Evolutionary conservation across 2,329 filamentous ascomycete species (phyloP).

Genomic region (Hypoxylon sp.): DNA sequence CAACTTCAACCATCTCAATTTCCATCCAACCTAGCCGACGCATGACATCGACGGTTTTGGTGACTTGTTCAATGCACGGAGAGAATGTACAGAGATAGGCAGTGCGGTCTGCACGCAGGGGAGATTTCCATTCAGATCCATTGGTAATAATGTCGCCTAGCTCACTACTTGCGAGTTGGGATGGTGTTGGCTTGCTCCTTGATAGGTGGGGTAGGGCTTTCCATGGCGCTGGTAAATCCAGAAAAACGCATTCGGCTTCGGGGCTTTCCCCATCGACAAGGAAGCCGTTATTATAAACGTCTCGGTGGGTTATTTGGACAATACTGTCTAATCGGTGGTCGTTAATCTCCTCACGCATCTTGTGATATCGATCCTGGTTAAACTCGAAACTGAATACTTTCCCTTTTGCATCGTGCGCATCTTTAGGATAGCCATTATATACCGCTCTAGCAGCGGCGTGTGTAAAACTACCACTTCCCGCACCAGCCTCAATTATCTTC

Average conservation of each 20-base stretch:
- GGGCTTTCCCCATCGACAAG: constrained; percentile 72
- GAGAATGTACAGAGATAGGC: constrained; percentile 94
- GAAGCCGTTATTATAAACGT: constrained; percentile 85
- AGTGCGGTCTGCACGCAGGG: constrained; percentile 79
- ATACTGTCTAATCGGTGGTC: constrained; percentile 76
- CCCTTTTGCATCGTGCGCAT: constrained; percentile 66
- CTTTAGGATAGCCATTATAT: constrained; percentile 77
- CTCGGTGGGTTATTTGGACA: constrained; percentile 81
- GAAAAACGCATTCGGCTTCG: constrained; percentile 79
- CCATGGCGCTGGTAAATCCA: constrained; percentile 87
- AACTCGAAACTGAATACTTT: constrained; percentile 89
- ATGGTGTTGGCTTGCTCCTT: constrained; percentile 61
- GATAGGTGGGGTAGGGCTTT: constrained; percentile 83
- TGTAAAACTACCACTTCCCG: constrained; percentile 87
- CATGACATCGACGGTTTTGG: constrained; percentile 84
- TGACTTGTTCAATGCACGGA: constrained; percentile 97
- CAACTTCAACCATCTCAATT: constrained; percentile 93
- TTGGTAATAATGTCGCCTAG: constrained; percentile 42
- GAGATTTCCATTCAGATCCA: constrained; percentile 65
- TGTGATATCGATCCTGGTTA: constrained; percentile 78
- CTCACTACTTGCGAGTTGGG: constrained; percentile 46
- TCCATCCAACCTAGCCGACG: constrained; percentile 89
- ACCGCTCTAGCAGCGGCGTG: constrained; percentile 83
- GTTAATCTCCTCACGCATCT: constrained; percentile 78
- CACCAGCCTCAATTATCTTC: constrained; percentile 83